Percentiles rank a stretch among this genome's conserved stretches.
These are phyloP conservation scores for Candida piceae DNA, from an alignment of 805 yeast genomes.

Conservation along the genomic window DNA sequence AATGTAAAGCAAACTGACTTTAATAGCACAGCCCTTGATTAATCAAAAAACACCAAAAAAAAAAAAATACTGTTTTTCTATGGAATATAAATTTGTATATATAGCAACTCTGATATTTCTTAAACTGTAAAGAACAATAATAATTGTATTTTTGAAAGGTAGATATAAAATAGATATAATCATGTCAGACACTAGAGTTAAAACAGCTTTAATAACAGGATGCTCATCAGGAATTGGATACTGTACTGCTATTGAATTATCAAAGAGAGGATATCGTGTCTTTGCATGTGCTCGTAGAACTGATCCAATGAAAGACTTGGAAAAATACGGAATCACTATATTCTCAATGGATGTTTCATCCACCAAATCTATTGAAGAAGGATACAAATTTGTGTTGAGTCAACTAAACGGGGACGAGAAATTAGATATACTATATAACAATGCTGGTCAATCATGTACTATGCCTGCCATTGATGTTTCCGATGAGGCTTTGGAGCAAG, in stretches of 20 bases:
- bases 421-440: slow-evolving; percentile 61
- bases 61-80: no score
- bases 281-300: slow-evolving; percentile 72
- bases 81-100: no score
- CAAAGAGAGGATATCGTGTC: slow-evolving; percentile 41
- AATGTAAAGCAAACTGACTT: no score
- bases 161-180: no score
- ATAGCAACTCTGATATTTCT: no score
- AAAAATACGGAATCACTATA: slow-evolving; percentile 35
- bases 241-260: slow-evolving; percentile 38
- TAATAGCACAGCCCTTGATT: no score
- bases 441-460: slow-evolving; percentile 59
- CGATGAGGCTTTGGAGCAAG: slow-evolving; percentile 45
- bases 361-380: slow-evolving; percentile 38
- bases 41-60: no score
- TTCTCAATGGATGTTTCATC: slow-evolving; percentile 56
- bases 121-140: no score
- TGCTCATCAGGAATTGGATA: slow-evolving; percentile 57
- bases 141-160: no score
- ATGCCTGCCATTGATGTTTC: slow-evolving; percentile 64
- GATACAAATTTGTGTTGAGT: slow-evolving; percentile 37
- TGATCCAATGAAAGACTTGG: slow-evolving; percentile 51
- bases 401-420: slow-evolving; percentile 27
- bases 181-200: no score
- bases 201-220: slow-evolving; percentile 47